These are phyloP conservation scores for Ajuga reptans DNA, from an alignment of 305 asterid species.

Conservation along the genomic window DNA sequence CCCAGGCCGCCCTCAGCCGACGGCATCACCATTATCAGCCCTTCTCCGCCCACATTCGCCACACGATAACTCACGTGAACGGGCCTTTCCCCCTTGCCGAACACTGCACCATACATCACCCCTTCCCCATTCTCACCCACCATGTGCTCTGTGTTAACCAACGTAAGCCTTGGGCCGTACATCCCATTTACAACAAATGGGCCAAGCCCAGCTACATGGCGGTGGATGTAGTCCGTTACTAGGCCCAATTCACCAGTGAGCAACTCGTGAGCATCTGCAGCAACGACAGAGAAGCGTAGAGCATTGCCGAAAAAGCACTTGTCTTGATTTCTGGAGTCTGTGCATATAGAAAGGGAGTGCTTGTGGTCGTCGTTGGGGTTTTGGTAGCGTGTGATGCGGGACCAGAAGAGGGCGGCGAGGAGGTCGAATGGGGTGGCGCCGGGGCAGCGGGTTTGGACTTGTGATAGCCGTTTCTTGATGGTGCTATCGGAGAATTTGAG, in stretches of 20 bases:
- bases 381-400: conserved; percentile 17
- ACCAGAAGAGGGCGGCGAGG: conserved; percentile 49
- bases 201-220: conserved; percentile 23
- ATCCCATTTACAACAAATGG: conserved; percentile 2
- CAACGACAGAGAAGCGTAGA: conserved; percentile 26
- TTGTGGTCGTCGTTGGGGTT: neutral
- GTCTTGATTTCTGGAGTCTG: conserved; percentile 30
- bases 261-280: conserved; percentile 18
- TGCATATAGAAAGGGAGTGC: conserved; percentile 30
- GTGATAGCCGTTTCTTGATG: conserved; percentile 26
- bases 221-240: conserved; percentile 25
- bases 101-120: conserved; percentile 32
- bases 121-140: conserved; percentile 20
- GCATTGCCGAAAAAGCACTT: conserved; percentile 45
- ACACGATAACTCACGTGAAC: conserved; percentile 39
- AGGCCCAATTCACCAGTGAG: conserved; percentile 15
- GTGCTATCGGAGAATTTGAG: conserved; percentile 31
- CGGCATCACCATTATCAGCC: conserved; percentile 52
- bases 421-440: conserved; percentile 45
- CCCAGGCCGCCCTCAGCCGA: conserved; percentile 36
- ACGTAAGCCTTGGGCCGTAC: conserved; percentile 35
- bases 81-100: conserved; percentile 35
- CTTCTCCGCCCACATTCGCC: conserved; percentile 45
- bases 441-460: conserved; percentile 32
- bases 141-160: conserved; percentile 32